Conservation (phyloP, 2,329 filamentous ascomycete species). For the Exophiala aquamarina region DNA sequence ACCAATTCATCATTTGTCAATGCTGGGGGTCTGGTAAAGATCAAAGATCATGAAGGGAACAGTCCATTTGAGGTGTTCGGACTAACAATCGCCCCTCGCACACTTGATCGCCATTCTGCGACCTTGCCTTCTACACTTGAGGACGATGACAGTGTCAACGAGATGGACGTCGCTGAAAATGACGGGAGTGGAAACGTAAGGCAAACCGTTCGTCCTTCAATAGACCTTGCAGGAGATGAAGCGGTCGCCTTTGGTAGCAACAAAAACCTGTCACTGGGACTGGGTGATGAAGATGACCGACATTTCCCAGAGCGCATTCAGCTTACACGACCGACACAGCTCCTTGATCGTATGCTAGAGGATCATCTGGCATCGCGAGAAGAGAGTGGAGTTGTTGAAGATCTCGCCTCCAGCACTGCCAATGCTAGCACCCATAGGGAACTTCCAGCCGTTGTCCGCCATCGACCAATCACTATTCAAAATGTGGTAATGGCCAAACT, state of each 20-base stretch:
- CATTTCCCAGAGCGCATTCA: conserved; percentile 86
- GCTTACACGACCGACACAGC: conserved; percentile 72
- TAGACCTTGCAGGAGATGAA: conserved; percentile 69
- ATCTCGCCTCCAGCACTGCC: conserved; percentile 19
- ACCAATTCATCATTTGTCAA: conserved; percentile 56
- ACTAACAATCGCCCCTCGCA: conserved; percentile 77
- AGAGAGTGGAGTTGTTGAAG: conserved; percentile 31
- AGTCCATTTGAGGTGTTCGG: conserved; percentile 93
- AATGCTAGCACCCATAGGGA: conserved; percentile 47
- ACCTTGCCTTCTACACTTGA: conserved; percentile 28
- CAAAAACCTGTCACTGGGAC: conserved; percentile 86
- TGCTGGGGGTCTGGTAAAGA: conserved; percentile 78
- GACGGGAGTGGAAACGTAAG: conserved; percentile 34
- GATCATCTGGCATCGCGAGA: conserved; percentile 57
- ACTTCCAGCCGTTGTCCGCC: conserved; percentile 71
- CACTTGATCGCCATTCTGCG: conserved; percentile 46
- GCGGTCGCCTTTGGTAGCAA: conserved; percentile 95
- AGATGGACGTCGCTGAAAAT: conserved; percentile 48
- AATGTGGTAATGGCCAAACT: conserved; percentile 88
- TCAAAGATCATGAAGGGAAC: conserved; percentile 92
- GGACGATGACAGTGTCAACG: conserved; percentile 31
- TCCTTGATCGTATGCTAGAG: conserved; percentile 71
- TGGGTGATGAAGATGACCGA: conserved; percentile 93
- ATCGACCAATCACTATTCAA: conserved; percentile 71
- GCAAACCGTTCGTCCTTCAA: conserved; percentile 33